Percentiles rank a stretch among this genome's conserved stretches.
phyloP scores from a whole-genome alignment of 192 early-diverging fungal species.

The Phycomyces nitens region DNA sequence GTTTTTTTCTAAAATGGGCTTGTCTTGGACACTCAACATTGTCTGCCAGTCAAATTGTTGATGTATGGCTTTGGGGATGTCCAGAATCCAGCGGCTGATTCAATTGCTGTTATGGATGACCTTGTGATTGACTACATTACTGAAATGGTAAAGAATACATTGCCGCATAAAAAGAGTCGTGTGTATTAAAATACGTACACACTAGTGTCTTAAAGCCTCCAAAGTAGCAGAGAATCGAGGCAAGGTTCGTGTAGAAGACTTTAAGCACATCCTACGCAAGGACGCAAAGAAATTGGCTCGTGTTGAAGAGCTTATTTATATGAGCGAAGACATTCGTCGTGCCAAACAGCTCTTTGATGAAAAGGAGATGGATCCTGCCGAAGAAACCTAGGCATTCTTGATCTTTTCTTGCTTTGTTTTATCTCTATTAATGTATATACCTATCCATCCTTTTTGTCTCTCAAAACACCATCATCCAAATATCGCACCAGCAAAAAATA shows the following conservation, averaged over 20 bases:
- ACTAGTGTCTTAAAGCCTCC: constrained; percentile 55
- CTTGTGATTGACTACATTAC: constrained; percentile 72
- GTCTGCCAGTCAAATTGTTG: constrained; percentile 54
- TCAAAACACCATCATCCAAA: too few species aligned
- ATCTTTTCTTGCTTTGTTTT: background rate
- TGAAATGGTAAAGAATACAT: constrained; percentile 60
- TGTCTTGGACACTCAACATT: background rate
- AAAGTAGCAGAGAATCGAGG: constrained; percentile 45
- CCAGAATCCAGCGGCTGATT: constrained; percentile 66
- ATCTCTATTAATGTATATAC: background rate
- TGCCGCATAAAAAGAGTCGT: too few species aligned
- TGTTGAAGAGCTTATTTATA: constrained; percentile 75
- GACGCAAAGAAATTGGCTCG: constrained; percentile 82
- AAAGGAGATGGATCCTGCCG: constrained; percentile 41
- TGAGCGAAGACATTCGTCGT: constrained; percentile 72
- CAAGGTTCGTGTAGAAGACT: constrained; percentile 70
- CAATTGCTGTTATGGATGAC: constrained; percentile 80
- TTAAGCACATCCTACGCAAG: constrained; percentile 69
- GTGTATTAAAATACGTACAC: background rate
- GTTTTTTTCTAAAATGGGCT: constrained; percentile 1
- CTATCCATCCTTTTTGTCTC: too few species aligned
- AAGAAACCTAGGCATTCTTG: background rate
- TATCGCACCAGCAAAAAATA: too few species aligned
- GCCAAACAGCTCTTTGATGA: constrained; percentile 59
- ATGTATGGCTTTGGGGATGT: constrained; percentile 91